Percentiles rank a stretch among this genome's conserved stretches.
phyloP scores from a whole-genome alignment of 257 asterid species.

The Solanum pinnatisectum region DNA sequence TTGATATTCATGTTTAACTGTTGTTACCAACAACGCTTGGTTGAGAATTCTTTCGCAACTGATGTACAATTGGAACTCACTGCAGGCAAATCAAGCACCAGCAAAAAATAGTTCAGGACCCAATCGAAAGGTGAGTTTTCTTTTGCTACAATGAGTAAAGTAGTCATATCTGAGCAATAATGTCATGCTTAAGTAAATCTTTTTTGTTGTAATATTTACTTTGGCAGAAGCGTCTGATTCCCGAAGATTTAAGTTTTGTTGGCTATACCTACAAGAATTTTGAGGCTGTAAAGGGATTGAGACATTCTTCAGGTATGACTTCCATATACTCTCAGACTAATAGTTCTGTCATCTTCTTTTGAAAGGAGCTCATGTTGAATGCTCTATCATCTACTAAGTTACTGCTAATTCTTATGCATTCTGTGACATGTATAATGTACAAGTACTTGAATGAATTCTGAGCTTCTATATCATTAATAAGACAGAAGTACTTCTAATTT shows the following conservation, averaged over 20 bases:
- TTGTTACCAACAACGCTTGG: neutral
- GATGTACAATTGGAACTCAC: slow-evolving; percentile 5
- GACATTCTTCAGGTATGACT: slow-evolving; percentile 27
- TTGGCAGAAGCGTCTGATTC: slow-evolving; percentile 46
- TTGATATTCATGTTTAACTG: neutral
- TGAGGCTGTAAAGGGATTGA: slow-evolving; percentile 58
- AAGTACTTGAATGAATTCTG: neutral
- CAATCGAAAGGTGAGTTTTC: slow-evolving; percentile 50
- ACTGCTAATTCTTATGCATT: slow-evolving; percentile 5
- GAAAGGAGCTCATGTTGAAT: slow-evolving; percentile 9
- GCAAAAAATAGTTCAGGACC: slow-evolving; percentile 37
- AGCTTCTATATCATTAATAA: neutral
- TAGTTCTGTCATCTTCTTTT: neutral
- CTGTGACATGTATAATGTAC: neutral
- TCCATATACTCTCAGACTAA: neutral
- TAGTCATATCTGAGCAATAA: neutral
- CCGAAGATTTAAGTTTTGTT: slow-evolving; percentile 63
- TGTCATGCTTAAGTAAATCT: neutral
- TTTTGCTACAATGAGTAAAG: neutral
- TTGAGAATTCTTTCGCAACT: neutral
- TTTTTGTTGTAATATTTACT: neutral
- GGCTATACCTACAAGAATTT: slow-evolving; percentile 80
- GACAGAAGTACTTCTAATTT: neutral
- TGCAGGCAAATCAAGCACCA: slow-evolving; percentile 55
- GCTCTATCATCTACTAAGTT: slow-evolving; percentile 7